A percentile compares a stretch with the other conserved stretches of the same genome.
These are phyloP conservation scores for Eustoma russellianum DNA, from an alignment of 257 asterid species.

Conservation along the genomic window DNA sequence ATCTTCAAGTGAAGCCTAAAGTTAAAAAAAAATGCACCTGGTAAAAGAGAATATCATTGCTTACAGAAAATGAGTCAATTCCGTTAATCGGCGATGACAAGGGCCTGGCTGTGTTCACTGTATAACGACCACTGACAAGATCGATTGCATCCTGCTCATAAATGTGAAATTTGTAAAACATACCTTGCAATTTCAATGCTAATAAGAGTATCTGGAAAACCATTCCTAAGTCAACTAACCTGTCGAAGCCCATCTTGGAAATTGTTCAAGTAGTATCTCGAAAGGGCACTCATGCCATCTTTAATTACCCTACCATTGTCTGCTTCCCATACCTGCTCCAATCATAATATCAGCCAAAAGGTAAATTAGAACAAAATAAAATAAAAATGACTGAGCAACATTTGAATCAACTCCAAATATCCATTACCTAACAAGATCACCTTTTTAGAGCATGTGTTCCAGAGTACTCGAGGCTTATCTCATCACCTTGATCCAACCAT, in stretches of 20 bases:
- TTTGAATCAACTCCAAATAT: neutral
- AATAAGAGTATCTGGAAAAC: neutral
- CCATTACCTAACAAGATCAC: conserved; percentile 87
- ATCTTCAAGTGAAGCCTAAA: no score
- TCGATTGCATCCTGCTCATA: conserved; percentile 77
- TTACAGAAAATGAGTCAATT: conserved; percentile 64
- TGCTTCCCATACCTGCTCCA: conserved; percentile 84
- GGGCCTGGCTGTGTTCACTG: conserved; percentile 47
- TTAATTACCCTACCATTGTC: conserved; percentile 70
- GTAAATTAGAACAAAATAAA: no score
- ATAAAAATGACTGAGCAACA: neutral
- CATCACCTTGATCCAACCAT: conserved; percentile 97
- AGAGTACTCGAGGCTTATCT: conserved; percentile 91
- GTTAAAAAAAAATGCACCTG: no score
- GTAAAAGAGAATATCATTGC: conserved; percentile 7
- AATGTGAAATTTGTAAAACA: neutral
- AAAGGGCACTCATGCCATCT: conserved; percentile 91
- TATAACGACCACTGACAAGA: conserved; percentile 80
- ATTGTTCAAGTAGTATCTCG: conserved; percentile 86
- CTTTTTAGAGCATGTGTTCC: conserved; percentile 92
- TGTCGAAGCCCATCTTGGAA: conserved; percentile 93
- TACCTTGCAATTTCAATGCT: neutral
- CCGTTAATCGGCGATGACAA: conserved; percentile 53
- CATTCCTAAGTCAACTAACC: conserved; percentile 29
- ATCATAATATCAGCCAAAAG: conserved; percentile 4